A percentile compares a stretch with the other conserved stretches of the same genome.
These are phyloP conservation scores for Mycena leptocephala DNA, from an alignment of 768 basidiomycete genomes.

Conservation along the genomic window DNA sequence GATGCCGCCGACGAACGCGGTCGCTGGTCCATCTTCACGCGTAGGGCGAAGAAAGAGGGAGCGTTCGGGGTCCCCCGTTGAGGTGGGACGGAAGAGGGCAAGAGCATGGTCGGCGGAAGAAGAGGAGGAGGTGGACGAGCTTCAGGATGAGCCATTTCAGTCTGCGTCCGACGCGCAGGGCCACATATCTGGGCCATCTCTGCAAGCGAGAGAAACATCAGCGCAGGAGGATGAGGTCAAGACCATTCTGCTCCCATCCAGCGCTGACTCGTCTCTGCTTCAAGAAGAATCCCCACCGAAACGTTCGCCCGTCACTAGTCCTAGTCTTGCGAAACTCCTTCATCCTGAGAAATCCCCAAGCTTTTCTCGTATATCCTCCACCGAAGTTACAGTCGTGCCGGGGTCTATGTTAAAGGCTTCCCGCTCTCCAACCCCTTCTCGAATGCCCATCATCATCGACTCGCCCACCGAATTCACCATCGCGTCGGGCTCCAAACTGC, in stretches of 20 bases:
- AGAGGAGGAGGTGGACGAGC: conserved; percentile 21
- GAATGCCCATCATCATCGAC: conserved; percentile 12
- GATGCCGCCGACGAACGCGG: conserved; percentile 5
- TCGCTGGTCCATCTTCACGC: conserved; percentile 18
- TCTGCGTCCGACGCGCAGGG: background rate
- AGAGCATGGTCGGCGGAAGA: background rate
- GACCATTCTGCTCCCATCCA: conserved; percentile 22
- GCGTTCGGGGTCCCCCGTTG: background rate
- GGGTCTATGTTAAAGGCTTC: background rate
- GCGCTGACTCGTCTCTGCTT: background rate
- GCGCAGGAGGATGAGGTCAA: background rate
- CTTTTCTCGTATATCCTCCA: background rate
- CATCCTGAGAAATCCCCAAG: conserved; percentile 9
- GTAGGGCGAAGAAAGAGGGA: background rate
- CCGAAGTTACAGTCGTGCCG: background rate
- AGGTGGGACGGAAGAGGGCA: background rate
- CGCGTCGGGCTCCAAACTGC: conserved; percentile 24
- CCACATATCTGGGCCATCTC: background rate
- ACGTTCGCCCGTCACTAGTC: conserved; percentile 38
- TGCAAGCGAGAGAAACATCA: background rate
- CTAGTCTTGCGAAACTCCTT: conserved; percentile 44
- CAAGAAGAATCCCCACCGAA: conserved; percentile 18
- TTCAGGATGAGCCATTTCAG: background rate
- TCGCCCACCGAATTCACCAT: conserved; percentile 21
- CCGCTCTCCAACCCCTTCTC: background rate